Percentiles rank a stretch among this genome's conserved stretches.
These are phyloP conservation scores for Xerocomellus chrysenteron DNA, from an alignment of 768 basidiomycete genomes.

Conservation along the genomic window DNA sequence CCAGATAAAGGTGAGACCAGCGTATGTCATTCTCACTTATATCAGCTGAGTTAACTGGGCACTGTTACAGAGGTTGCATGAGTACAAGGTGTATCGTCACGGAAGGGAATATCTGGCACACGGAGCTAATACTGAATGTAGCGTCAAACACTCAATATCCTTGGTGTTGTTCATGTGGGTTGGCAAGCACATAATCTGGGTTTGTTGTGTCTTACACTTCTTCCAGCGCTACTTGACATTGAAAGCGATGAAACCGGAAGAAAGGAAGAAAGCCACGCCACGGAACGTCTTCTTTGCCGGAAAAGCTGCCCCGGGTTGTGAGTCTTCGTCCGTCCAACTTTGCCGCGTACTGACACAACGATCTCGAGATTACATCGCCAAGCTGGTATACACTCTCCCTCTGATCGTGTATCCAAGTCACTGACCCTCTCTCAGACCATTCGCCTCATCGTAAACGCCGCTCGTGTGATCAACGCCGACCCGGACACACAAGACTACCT, in stretches of 20 bases:
- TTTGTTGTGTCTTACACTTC: not conserved
- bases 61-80: conserved; percentile 71
- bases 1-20: conserved; percentile 68
- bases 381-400: conserved; percentile 51
- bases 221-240: conserved; percentile 73
- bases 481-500: conserved; percentile 86
- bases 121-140: conserved; percentile 27
- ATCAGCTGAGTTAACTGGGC: not conserved
- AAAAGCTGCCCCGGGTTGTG: conserved; percentile 93
- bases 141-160: conserved; percentile 93
- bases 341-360: conserved; percentile 3
- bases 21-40: not conserved
- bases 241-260: conserved; percentile 74
- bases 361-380: conserved; percentile 79
- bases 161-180: conserved; percentile 82
- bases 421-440: conserved; percentile 58
- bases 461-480: conserved; percentile 65
- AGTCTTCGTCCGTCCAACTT: conserved; percentile 26
- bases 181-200: not conserved
- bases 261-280: conserved; percentile 81
- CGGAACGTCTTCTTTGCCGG: conserved; percentile 96
- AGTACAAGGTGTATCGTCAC: conserved; percentile 67
- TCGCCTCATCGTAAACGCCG: conserved; percentile 90
- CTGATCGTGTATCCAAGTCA: not conserved
- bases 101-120: not conserved